Evolutionary conservation across 768 basidiomycete genomes (phyloP).

Genomic region (Suillus luteus): DNA sequence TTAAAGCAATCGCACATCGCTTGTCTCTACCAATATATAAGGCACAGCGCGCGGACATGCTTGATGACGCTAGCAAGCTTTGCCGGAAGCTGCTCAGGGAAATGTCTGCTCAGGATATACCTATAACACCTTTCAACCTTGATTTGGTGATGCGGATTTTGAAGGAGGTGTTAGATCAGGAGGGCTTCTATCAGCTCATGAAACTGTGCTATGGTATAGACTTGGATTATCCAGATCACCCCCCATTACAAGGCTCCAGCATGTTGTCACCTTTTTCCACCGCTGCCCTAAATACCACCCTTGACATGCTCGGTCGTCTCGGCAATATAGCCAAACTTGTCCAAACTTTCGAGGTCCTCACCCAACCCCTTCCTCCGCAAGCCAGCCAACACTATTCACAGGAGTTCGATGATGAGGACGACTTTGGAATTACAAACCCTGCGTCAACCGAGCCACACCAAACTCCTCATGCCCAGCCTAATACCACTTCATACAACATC

Average conservation of each 20-base stretch:
- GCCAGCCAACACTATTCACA: conserved; percentile 45
- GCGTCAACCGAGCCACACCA: conserved; percentile 36
- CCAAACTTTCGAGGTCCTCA: conserved; percentile 77
- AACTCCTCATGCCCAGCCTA: conserved; percentile 53
- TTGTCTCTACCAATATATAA: conserved; percentile 58
- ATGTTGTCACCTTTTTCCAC: conserved; percentile 55
- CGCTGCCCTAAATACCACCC: conserved; percentile 67
- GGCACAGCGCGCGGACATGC: conserved; percentile 35
- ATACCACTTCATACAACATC: conserved; percentile 65
- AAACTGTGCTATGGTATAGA: conserved; percentile 77
- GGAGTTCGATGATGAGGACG: conserved; percentile 68
- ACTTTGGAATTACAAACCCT: conserved; percentile 47
- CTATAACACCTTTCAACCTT: conserved; percentile 59
- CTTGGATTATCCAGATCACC: conserved; percentile 69
- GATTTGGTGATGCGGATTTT: conserved; percentile 71
- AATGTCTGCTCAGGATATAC: conserved; percentile 52
- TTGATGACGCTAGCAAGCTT: conserved; percentile 47
- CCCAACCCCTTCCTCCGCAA: conserved; percentile 62
- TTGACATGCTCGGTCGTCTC: conserved; percentile 67
- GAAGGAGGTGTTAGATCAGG: conserved; percentile 58
- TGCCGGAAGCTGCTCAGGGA: conserved; percentile 55
- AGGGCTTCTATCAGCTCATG: conserved; percentile 60
- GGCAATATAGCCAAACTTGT: conserved; percentile 67
- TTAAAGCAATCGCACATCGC: conserved; percentile 73
- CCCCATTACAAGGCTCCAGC: conserved; percentile 39